A percentile compares a stretch with the other conserved stretches of the same genome.
Evolutionary conservation across 192 early-diverging fungal species (phyloP).

Genomic region (Glomus cerebriforme): DNA sequence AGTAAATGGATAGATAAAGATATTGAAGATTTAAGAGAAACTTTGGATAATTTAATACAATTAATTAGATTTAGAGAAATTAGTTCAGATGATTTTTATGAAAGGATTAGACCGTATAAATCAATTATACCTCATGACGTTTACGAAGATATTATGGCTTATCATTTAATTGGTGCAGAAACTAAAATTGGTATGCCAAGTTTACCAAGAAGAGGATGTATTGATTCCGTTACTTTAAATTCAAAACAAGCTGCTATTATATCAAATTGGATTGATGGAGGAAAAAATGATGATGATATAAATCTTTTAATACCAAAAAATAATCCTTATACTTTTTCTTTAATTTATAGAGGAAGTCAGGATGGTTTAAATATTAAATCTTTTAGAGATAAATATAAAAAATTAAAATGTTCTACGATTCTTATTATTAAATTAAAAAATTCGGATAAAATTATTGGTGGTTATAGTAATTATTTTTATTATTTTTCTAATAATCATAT

Average conservation of each 20-base stretch:
- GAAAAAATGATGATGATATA: neutral
- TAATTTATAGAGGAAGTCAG: neutral
- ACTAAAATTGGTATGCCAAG: neutral
- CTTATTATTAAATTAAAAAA: neutral
- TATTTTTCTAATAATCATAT: too few relatives aligned
- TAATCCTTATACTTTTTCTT: neutral
- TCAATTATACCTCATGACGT: neutral
- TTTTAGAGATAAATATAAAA: neutral
- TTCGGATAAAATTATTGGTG: constrained; percentile 14
- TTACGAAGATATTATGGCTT: neutral
- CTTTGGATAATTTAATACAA: neutral
- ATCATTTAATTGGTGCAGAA: neutral
- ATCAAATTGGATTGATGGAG: neutral
- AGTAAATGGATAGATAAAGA: neutral
- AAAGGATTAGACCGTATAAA: neutral
- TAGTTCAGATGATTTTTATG: neutral
- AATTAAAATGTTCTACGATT: neutral
- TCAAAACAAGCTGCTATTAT: neutral
- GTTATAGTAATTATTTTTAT: neutral
- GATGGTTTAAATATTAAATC: neutral
- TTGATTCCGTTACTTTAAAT: neutral
- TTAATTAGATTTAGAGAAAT: neutral
- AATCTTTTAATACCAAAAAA: neutral
- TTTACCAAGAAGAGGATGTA: neutral
- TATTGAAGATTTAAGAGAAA: neutral